Base-by-base conservation (phyloP, 1,139 yeast genomes). In the Suhomyces bribrorum region DNA sequence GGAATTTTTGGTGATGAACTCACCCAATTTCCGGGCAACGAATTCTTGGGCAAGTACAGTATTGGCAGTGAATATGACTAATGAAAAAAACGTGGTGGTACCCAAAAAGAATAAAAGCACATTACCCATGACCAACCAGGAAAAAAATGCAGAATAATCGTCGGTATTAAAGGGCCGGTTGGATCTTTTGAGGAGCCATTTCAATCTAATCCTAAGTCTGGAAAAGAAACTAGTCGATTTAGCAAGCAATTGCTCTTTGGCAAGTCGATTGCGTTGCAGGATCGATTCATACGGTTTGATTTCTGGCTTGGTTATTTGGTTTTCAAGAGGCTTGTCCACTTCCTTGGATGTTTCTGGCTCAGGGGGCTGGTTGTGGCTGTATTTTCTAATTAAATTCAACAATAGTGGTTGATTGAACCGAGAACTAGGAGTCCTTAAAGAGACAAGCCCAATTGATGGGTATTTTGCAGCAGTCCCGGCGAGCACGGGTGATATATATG, bases 51-150 rank as follows among this genome's bases (percentile, higher is more conserved):
- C 95, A 55, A 86, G 80, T 7, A 89, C 90, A 0, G 96, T 86
- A 56, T 89, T 89, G 59, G 85, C 66, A 3, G 92, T 75, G 57
- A 83, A 79, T n/a, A 92, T 73, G 1, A 89, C 70, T 36, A 88
- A 55, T 4, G 96, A 87, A 35, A 87, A 68, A 59, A 90, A 90
- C 0, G 97, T 87, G 2, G 98, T 92, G 7, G 97, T 90, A 12
- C 90, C 96, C 18, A 89, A 65, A 27, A 88, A 66, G 43, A 92
- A 75, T 61, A 94, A 69, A 9, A 88, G 62, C 3, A 85, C 83
- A 54, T 92, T 90, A 4, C 96, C 94, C 54, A 92, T 83, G 28
- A 92, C 76, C 22, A 92, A 66, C 96, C 97, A 89, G 6, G 96
- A 86, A 47, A 90, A 79, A 45, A 92, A 71, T 3, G 97, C 97